Conservation (phyloP, 176 grass and related monocot species). For the Oryza meridionalis region DNA sequence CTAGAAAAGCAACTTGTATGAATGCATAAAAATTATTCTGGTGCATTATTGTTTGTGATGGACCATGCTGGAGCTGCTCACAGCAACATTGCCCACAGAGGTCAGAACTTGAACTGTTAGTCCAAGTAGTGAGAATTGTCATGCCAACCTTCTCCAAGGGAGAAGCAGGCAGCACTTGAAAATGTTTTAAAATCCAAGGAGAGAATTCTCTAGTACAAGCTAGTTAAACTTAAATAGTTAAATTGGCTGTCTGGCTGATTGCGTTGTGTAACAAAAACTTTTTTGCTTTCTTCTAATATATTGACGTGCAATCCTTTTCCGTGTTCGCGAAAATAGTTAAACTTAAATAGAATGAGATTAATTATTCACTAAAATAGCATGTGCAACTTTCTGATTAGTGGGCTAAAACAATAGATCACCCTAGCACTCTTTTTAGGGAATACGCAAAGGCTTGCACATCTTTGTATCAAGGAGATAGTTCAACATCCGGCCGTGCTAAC, state of each 20-base stretch:
- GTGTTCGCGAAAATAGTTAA: too few relatives aligned
- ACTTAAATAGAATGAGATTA: neutral
- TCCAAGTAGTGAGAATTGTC: neutral
- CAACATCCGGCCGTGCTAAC: too few relatives aligned
- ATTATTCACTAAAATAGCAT: constrained; percentile 1
- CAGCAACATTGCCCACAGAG: neutral
- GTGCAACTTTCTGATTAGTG: neutral
- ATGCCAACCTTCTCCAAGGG: constrained; percentile 8
- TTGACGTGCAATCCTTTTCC: too few relatives aligned
- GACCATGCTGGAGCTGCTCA: neutral
- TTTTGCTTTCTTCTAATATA: too few relatives aligned
- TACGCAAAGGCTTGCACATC: too few relatives aligned
- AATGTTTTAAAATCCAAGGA: neutral
- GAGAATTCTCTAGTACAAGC: neutral
- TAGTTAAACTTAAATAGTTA: too few relatives aligned
- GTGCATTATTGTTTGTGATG: constrained; percentile 22
- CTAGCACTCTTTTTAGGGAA: too few relatives aligned
- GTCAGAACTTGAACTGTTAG: constrained; percentile 29
- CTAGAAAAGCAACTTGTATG: constrained; percentile 6
- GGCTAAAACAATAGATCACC: neutral
- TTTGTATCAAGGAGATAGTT: too few relatives aligned
- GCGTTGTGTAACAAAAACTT: too few relatives aligned
- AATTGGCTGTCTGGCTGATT: too few relatives aligned
- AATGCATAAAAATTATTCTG: neutral
- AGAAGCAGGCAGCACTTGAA: neutral